phyloP scores from a whole-genome alignment of 108 stramenopile genomes.

The Conticribra guillardii region DNA sequence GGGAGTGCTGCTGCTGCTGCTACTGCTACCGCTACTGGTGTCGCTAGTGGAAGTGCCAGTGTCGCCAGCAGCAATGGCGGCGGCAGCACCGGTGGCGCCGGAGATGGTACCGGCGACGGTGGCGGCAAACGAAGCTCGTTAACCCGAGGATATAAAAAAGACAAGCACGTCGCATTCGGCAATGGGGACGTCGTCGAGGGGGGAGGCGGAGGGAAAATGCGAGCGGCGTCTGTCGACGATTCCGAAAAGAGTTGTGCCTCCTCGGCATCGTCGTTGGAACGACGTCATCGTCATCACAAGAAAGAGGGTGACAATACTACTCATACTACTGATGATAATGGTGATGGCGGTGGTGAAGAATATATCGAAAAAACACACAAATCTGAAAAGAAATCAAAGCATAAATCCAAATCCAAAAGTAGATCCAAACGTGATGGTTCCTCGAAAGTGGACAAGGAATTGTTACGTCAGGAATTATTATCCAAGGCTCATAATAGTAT shows the following conservation, averaged over 20 bases:
- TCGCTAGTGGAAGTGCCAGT: no score
- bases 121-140: background rate
- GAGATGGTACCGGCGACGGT: background rate
- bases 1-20: no score
- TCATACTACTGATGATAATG: background rate
- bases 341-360: background rate
- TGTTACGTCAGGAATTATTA: no score
- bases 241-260: background rate
- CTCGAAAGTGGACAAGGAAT: no score
- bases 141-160: background rate
- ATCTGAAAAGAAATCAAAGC: no score
- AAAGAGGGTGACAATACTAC: background rate
- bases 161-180: background rate
- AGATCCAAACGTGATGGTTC: no score
- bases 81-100: background rate
- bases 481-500: no score
- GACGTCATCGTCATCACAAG: background rate
- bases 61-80: no score
- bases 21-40: no score
- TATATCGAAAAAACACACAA: no score
- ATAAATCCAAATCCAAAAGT: no score
- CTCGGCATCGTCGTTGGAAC: background rate
- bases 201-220: background rate
- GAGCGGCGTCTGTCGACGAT: background rate
- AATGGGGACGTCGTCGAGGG: background rate